Base-by-base conservation (phyloP, 306 rosid genomes). In the Medicago lupulina region DNA sequence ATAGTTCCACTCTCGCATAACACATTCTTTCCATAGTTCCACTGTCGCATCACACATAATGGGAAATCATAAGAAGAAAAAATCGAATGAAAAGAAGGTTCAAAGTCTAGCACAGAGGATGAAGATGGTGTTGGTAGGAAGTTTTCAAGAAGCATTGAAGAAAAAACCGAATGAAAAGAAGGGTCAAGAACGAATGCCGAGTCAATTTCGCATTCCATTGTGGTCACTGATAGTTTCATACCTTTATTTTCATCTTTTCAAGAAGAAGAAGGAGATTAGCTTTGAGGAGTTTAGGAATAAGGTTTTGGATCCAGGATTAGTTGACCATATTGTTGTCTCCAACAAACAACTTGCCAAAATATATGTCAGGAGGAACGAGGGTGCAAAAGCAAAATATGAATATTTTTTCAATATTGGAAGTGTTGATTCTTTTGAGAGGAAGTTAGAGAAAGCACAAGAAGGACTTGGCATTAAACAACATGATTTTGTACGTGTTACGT, bases 401-500 rank as follows among this genome's bases (percentile, higher is more conserved):
- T 15, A 36, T 14, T 61, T 13, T 61, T 28, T 61, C 44, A 31
- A 31, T 8, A 61, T 61, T 28, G 67, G 44, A 14, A 61, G 10
- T 61, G 43, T 61, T 15, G 19, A 31, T 4, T 61, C 67, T 6
- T 61, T 61, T 61, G 67, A 61, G 19, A 34, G 31, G 19, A 61
- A 61, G 16, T 34, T 61, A 61, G 67, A 61, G 67, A 34, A 36
- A 34, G 44, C 67, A 1, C 67, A 61, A 9, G 4, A 61, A 36
- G 7, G 4, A 28, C 12, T 61, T 2, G 67, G 67, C 11, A 15
- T 31, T 60, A 91, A 95, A 63, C 74, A 92, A 51, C 96, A 86
- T 81, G 87, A 92, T 87, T 86, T 75, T 87, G 84, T 95, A 67
- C 98, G 97, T 60, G 98, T 95, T 12, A 90, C 89, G 11, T 95